Evolutionary conservation across 2,329 filamentous ascomycete species (phyloP), one percentile per base, ranked within the genome.

Genomic region (Diaporthe sp.): DNA sequence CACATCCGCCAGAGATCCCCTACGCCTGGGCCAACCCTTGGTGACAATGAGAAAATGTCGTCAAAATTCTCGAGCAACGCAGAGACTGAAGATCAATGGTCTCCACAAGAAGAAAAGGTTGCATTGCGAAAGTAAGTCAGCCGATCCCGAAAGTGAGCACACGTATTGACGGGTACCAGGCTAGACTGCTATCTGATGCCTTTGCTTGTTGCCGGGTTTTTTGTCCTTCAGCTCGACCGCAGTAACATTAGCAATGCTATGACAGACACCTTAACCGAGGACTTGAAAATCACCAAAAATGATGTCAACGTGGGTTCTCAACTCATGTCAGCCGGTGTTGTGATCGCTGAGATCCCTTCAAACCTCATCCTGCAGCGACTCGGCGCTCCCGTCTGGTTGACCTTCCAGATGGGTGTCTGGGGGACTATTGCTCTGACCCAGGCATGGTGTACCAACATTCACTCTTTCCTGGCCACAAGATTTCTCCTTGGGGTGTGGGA

Each of bases 221-320:
- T 87, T 8, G 84, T 85, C 25, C 85, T 88, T 67, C 86, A 84
- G 72, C 78, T 83, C n/a, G 83, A 84, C 73, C 77, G 82, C 61
- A 81, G 81, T 51, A 86, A 86, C 75, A 87, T 87, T 76, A 82
- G 85, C 74, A 88, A 87, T 55, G 88, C 87, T 20, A 80, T 89
- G 58, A 89, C 88, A 12, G 84, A 84, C 28, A 84, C 81, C 13
- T 88, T 90, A 77, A 85, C 88, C 63, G 79, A 85, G 34, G 88
- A 90, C 78, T 84, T 90, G 28, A 81, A 84, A 17, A 86, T 90
- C 76, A 85, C 85, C 3, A 87, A 88, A 10, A 85, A 89, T 73
- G 85, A 89, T 76, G 86, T 89, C 80, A 90, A 90, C 70, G 81
- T 81, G 53, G 85, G 85, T 4, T 82, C 83, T 4, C 84, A 85